Evolutionary conservation across 495 filamentous ascomycete species (phyloP), one percentile per base, ranked within the genome.

Genomic region (Penicillium odoratum): DNA sequence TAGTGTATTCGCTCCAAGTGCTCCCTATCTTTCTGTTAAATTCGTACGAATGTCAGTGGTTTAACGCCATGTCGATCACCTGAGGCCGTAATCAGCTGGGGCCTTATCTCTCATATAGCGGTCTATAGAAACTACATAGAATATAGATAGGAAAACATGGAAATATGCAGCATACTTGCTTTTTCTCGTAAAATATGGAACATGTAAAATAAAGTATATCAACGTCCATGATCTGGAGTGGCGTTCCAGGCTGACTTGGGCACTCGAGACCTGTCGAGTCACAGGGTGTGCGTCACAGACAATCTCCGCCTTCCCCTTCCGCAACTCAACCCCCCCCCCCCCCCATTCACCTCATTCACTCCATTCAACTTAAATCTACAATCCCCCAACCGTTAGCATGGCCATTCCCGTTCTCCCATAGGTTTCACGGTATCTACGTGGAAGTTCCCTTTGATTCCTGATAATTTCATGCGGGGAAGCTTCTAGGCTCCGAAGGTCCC

Each of bases 401-500:
- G 45, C 45, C 28, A 43, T 55, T 55, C 44, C 45, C 28, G 38
- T 55, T 55, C 44, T 57, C 57, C 56, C 51, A 47, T 65, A 63
- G 28, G 62, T 55, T 57, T 51, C 54, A 61, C 59, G 63, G 69
- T 62, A 62, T 53, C 57, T 67, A 60, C 62, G 69, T 75, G 64
- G 64, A 66, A 44, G 55, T 56, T 30, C 28, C 40, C n/a, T 30
- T 42, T n/a, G 48, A 46, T 58, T 30, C 21, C 21, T n/a, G 40
- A 40, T 44, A 25, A 36, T 48, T 76, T 51, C 60, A 73, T 78
- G 76, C 74, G 76, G 74, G 76, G 74, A 77, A 78, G 75, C 73
- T 74, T 66, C 58, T 64, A 62, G 56, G 55, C 68, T 67, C 64
- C 61, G 51, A 71, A 64, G 62, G 66, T 66, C 66, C 69, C 60